phyloP scores from a whole-genome alignment of 768 basidiomycete genomes.

The Calvatia gigantea region DNA sequence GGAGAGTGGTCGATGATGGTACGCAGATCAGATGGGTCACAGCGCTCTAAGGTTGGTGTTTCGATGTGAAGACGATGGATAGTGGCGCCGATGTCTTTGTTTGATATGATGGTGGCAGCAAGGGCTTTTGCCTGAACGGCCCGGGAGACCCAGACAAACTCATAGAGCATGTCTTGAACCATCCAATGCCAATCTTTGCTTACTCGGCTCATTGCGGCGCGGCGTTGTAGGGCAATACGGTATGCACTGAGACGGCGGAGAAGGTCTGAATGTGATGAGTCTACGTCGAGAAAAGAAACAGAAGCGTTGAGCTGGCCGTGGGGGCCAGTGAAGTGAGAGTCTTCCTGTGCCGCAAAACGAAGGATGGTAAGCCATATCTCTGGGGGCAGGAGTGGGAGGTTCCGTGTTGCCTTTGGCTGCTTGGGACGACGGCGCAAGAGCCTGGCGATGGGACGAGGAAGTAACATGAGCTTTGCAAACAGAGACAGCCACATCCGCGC shows the following conservation, averaged over 20 bases:
- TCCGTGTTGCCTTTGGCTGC: not conserved
- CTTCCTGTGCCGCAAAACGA: slow-evolving; percentile 44
- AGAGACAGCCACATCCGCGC: too few relatives aligned
- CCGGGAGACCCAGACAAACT: slow-evolving; percentile 67
- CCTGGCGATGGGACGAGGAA: not conserved
- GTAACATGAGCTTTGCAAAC: too few relatives aligned
- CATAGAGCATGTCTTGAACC: slow-evolving; percentile 55
- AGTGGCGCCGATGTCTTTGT: slow-evolving; percentile 32
- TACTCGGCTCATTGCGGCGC: slow-evolving; percentile 50
- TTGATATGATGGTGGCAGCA: slow-evolving; percentile 12
- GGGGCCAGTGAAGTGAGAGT: slow-evolving; percentile 13
- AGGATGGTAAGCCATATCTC: slow-evolving; percentile 70
- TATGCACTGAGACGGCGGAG: slow-evolving; percentile 40
- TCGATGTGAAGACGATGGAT: slow-evolving; percentile 70
- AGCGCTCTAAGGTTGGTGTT: slow-evolving; percentile 61
- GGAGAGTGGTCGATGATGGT: slow-evolving; percentile 66
- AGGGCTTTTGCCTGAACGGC: slow-evolving; percentile 27
- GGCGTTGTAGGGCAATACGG: slow-evolving; percentile 41
- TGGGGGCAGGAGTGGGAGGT: slow-evolving; percentile 36
- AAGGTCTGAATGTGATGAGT: slow-evolving; percentile 33
- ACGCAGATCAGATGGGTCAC: slow-evolving; percentile 62
- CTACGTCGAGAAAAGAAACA: slow-evolving; percentile 56
- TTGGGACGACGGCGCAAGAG: not conserved
- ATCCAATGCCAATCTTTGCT: slow-evolving; percentile 52
- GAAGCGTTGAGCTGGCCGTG: slow-evolving; percentile 21